A percentile compares a stretch with the other conserved stretches of the same genome.
phyloP scores from a whole-genome alignment of 192 early-diverging fungal genomes.

The Radiomyces spectabilis region DNA sequence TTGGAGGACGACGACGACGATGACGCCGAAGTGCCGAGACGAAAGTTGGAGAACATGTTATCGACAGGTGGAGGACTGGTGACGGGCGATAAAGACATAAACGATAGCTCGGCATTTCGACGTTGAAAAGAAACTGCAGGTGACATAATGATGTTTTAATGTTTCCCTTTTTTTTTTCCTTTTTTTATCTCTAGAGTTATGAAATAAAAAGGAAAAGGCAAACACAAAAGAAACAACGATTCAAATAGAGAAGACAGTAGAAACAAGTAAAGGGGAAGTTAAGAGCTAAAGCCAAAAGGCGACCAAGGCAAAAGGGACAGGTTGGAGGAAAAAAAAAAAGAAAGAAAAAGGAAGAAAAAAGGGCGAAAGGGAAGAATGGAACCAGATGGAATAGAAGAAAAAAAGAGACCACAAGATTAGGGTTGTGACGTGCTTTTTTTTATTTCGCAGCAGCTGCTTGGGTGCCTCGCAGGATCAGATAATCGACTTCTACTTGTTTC shows the following conservation, averaged over 20 bases:
- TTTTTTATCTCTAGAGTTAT: background rate
- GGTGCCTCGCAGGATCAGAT: slow-evolving; percentile 60
- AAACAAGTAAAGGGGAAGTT: background rate
- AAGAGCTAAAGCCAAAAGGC: background rate
- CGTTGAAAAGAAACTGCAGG: too few relatives aligned
- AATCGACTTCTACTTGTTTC: slow-evolving; percentile 94
- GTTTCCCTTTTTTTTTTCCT: background rate
- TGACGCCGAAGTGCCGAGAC: too few relatives aligned
- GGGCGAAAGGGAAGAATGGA: too few relatives aligned
- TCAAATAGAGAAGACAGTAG: background rate
- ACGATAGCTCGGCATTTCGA: too few relatives aligned
- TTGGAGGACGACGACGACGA: too few relatives aligned
- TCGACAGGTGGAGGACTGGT: too few relatives aligned
- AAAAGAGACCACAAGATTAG: background rate
- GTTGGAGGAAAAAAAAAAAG: background rate
- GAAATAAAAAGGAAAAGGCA: slow-evolving; percentile 2
- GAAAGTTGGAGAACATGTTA: too few relatives aligned
- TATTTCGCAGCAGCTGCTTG: slow-evolving; percentile 4
- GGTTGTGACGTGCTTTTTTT: background rate
- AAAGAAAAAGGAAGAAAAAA: background rate
- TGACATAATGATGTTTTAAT: background rate
- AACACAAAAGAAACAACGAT: background rate
- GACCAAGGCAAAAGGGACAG: background rate
- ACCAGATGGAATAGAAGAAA: background rate
- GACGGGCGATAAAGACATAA: too few relatives aligned